Evolutionary conservation across 257 asterid genomes (phyloP).

Genomic region (Phtheirospermum japonicum): DNA sequence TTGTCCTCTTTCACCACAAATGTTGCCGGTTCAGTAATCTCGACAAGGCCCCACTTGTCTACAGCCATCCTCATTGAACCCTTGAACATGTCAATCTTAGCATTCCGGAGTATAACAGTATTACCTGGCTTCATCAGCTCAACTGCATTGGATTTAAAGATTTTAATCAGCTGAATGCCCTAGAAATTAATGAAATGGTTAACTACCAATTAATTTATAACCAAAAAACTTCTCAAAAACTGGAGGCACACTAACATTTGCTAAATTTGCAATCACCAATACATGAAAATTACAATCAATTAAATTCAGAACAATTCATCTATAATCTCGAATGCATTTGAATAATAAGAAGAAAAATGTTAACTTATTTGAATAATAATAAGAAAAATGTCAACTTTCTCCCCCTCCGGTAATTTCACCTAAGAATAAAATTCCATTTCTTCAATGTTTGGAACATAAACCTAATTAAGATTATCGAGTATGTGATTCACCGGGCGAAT

Average conservation of each 20-base stretch:
- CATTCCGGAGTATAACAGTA: conserved; percentile 61
- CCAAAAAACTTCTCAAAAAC: no score
- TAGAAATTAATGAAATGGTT: no score
- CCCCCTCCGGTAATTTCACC: no score
- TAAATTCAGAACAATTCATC: background rate
- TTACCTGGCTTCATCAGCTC: conserved; percentile 61
- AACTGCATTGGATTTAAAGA: conserved; percentile 41
- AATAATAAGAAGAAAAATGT: background rate
- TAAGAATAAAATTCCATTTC: no score
- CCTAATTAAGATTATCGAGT: no score
- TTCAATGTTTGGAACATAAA: no score
- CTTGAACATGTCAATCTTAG: conserved; percentile 82
- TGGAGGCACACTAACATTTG: background rate
- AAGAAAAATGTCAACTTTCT: no score
- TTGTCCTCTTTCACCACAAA: conserved; percentile 76
- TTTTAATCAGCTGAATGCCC: conserved; percentile 19
- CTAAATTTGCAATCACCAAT: background rate
- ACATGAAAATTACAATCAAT: background rate
- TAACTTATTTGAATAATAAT: background rate
- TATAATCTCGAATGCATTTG: no score
- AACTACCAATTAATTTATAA: no score
- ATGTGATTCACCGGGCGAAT: no score
- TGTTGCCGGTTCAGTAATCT: conserved; percentile 59
- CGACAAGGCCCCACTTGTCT: conserved; percentile 82
- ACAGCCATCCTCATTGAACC: conserved; percentile 78